These are phyloP conservation scores for Puccinia triticina DNA, from an alignment of 1,284 basidiomycete genomes.

Conservation along the genomic window DNA sequence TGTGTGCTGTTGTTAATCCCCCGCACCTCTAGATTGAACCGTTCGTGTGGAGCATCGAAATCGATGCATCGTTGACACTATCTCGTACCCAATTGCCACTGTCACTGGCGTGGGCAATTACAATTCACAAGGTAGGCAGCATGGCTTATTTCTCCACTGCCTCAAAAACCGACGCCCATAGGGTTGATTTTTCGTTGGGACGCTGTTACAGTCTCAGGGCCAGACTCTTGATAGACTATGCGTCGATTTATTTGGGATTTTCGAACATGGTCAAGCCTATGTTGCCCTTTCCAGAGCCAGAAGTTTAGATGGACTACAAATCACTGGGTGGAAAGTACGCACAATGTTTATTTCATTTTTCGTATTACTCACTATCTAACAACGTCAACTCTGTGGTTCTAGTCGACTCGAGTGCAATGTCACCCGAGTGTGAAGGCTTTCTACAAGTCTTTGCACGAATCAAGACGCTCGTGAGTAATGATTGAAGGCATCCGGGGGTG, in stretches of 20 bases:
- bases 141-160: neutral
- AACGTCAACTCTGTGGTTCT: neutral
- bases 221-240: constrained; percentile 47
- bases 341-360: neutral
- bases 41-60: constrained; percentile 55
- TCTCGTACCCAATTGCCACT: constrained; percentile 55
- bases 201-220: constrained; percentile 35
- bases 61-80: constrained; percentile 54
- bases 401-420: constrained; percentile 35
- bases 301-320: constrained; percentile 38
- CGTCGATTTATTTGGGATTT: constrained; percentile 45
- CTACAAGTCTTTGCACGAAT: constrained; percentile 5
- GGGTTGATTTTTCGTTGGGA: neutral
- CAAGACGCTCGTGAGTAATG: constrained; percentile 15
- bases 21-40: constrained; percentile 52
- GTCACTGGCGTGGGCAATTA: constrained; percentile 53
- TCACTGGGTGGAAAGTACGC: constrained; percentile 48
- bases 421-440: constrained; percentile 33
- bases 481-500: neutral
- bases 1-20: neutral
- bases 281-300: constrained; percentile 46
- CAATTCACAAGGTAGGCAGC: constrained; percentile 37
- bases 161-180: neutral
- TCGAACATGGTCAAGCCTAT: constrained; percentile 47
- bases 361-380: neutral